Conservation (phyloP, 176 grass and related monocot genomes). For the Urochloa ruziziensis region DNA sequence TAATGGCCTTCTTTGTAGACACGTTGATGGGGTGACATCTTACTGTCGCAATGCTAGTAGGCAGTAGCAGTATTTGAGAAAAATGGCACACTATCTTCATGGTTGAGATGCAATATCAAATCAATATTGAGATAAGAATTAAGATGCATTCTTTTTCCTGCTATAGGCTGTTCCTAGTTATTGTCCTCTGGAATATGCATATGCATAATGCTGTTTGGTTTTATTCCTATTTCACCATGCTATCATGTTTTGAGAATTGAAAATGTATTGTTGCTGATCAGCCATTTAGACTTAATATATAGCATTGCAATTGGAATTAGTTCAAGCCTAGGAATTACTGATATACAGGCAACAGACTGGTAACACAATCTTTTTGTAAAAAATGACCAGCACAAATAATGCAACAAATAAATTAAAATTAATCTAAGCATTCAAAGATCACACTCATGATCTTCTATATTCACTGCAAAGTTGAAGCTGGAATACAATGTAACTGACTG, state of each 20-base stretch:
- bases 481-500: not conserved
- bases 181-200: not conserved
- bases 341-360: not conserved
- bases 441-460: not conserved
- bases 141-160: not conserved
- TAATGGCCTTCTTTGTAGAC: not conserved
- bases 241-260: not conserved
- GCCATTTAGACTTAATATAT: not conserved
- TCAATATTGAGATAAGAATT: too few species aligned
- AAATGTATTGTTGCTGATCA: not conserved
- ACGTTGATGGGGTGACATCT: not conserved
- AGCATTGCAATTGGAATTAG: not conserved
- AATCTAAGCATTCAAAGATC: not conserved
- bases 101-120: not conserved
- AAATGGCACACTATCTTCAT: not conserved
- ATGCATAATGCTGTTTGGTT: not conserved
- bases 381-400: not conserved
- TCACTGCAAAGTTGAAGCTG: not conserved
- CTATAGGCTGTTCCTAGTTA: not conserved
- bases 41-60: not conserved
- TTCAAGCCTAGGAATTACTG: not conserved
- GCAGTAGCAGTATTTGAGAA: not conserved
- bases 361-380: not conserved
- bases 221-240: not conserved
- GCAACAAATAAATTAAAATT: not conserved